Evolutionary conservation across 2,329 filamentous ascomycete genomes (phyloP), one percentile per base, ranked within the genome.

Genomic region (Laburnicola sp.): DNA sequence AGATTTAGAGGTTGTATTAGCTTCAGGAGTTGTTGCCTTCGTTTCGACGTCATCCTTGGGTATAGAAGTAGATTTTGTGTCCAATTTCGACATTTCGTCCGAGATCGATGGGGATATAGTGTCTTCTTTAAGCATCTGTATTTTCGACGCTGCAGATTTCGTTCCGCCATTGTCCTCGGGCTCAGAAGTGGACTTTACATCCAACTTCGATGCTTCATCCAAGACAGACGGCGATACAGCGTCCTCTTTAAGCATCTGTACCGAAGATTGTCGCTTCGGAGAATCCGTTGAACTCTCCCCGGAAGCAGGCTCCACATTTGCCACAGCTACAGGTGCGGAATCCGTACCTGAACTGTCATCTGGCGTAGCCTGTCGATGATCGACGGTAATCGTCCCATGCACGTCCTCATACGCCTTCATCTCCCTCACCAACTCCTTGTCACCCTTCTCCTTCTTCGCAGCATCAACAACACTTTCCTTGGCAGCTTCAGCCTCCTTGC

Each of bases 371-470:
- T 69, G 66, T n/a, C 49, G 45, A 46, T 70, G 65, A 22, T 59
- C 50, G 3, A 55, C 50, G 1, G 59, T 61, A 16, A 69, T 65
- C 2, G 58, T 50, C 1, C 63, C 65, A 54, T 65, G 65, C 1
- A 49, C 53, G 45, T 70, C 66, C 39, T 67, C 66, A 36, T 67
- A 68, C 5, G 58, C 56, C 6, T 58, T 60, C 1, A 68, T 51
- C 38, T 70, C 66, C 27, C 53, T 51, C 5, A 67, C 63, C 5
- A 69, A 48, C 16, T 50, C 51, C 27, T 41, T 52, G 40, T 70
- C 68, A 25, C 50, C 41, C 9, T 49, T 39, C 25, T 49, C 48
- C 39, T 59, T 56, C 45, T 53, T 48, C 25, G 46, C 46, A 2
- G 56, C 50, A 8, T 48, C 50, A 4, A 56, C 53, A 37, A 35